phyloP scores from a whole-genome alignment of 73 alveolate genomes.

The Paramecium sexaurelia region DNA sequence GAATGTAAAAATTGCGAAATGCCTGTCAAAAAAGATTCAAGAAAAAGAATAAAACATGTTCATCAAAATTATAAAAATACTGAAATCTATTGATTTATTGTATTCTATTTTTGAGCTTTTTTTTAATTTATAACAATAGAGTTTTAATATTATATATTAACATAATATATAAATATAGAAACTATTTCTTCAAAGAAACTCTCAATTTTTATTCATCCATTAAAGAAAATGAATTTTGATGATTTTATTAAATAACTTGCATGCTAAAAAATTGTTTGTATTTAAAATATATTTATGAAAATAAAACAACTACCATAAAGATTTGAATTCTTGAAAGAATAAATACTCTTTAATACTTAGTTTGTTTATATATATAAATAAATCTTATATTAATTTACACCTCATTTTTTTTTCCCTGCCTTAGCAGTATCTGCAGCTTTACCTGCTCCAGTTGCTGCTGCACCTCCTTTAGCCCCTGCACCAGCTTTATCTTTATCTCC shows the following conservation, averaged over 20 bases:
- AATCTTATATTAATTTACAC: neutral
- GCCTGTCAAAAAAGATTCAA: slow-evolving; percentile 62
- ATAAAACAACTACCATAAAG: neutral
- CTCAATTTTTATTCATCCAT: too few species aligned
- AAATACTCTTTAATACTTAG: too few species aligned
- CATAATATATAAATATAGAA: too few species aligned
- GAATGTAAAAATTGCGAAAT: slow-evolving; percentile 87
- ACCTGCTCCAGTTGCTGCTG: slow-evolving; percentile 11
- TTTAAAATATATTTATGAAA: too few species aligned
- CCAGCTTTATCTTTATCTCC: slow-evolving; percentile 28
- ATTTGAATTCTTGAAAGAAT: neutral
- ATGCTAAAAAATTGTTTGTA: too few species aligned
- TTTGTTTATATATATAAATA: neutral
- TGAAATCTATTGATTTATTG: slow-evolving; percentile 23
- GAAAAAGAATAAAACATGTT: slow-evolving; percentile 40
- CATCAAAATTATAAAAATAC: neutral
- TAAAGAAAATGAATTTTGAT: too few species aligned
- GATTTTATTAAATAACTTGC: too few species aligned
- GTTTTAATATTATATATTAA: too few species aligned
- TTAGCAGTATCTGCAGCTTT: neutral
- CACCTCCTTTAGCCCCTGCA: neutral
- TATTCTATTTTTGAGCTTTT: neutral
- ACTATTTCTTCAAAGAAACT: too few species aligned
- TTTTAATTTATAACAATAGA: too few species aligned
- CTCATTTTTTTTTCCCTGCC: neutral